Evolutionary conservation across 2,329 filamentous ascomycete species (phyloP), one percentile per base, ranked within the genome.

Genomic region (Cryoendolithus antarcticus): DNA sequence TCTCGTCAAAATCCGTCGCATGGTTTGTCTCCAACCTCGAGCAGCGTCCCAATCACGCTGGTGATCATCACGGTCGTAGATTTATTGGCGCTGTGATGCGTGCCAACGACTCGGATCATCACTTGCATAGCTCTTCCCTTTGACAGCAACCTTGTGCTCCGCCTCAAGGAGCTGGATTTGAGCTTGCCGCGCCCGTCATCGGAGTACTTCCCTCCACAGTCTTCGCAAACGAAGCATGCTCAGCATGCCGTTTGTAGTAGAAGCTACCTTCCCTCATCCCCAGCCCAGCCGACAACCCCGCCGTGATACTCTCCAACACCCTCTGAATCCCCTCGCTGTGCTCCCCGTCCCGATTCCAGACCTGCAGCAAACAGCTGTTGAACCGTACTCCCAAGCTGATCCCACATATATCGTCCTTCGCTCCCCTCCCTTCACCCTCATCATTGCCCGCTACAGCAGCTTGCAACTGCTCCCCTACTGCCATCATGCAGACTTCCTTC

Each of bases 271-370:
- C 63, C 64, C 81, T 82, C 30, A 85, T 85, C 42, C 70, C 70
- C 48, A 93, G 64, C 56, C 91, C 82, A 1, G 71, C 64, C 4
- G 80, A 80, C 27, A 95, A 67, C 48, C 83, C 75, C 37, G 79
- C 73, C 35, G 93, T 66, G 37, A 94, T 78, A 35, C 76, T 80
- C 45, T 75, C 66, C 35, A 88, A 70, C 43, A 95, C 71, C 46
- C 70, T 74, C 56, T 89, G 77, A 50, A 91, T 74, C 5, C 86
- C 91, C 50, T 74, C 77, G 55, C 84, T 71, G 62, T 91, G 86
- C 44, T 77, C 79, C 15, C 80, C 79, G 55, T 93, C 82, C 46
- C 91, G 84, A 65, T 94, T 91, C 89, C 89, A 96, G 55, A 96
- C 75, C 51, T 83, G 82, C 58, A 95, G 81, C 47, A 94, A 75